Percentiles rank a stretch among this genome's conserved stretches.
phyloP scores from a whole-genome alignment of 2,329 filamentous ascomycete genomes.

The Xenoacremonium recifei region DNA sequence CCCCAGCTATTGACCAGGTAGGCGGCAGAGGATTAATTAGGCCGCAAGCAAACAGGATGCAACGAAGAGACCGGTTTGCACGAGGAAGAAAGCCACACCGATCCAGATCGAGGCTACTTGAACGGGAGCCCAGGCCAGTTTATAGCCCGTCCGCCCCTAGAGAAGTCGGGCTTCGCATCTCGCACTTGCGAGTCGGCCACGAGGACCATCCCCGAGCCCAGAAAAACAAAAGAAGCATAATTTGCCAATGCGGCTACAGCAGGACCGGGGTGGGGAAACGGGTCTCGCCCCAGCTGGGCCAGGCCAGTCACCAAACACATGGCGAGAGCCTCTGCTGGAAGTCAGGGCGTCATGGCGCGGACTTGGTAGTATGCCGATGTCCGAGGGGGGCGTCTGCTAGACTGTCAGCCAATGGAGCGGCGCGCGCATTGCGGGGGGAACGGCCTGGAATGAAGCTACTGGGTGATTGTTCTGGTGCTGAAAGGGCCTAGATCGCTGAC shows the following conservation, averaged over 20 bases:
- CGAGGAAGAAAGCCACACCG: neutral
- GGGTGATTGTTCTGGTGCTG: too few relatives aligned
- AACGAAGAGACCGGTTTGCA: neutral
- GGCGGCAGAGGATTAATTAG: neutral
- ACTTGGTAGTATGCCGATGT: constrained; percentile 28
- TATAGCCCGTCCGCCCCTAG: neutral
- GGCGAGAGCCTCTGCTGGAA: neutral
- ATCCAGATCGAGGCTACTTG: neutral
- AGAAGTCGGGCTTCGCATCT: neutral
- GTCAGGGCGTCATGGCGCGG: constrained; percentile 14
- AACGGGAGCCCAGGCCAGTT: neutral
- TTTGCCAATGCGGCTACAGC: too few relatives aligned
- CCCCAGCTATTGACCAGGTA: too few relatives aligned
- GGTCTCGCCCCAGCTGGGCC: neutral
- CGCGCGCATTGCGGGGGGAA: too few relatives aligned
- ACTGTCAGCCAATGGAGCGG: constrained; percentile 14
- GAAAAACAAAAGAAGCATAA: constrained; percentile 1
- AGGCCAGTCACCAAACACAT: too few relatives aligned
- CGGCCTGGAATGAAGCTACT: too few relatives aligned
- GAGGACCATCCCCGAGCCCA: neutral
- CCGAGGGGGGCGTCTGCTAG: constrained; percentile 19
- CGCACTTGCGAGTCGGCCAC: neutral
- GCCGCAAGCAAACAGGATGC: neutral
- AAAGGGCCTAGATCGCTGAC: too few relatives aligned
- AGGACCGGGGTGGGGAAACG: too few relatives aligned